Evolutionary conservation across 108 stramenopile species (phyloP), one percentile per base, ranked within the genome.

Genomic region (Mediolabrus comicus): DNA sequence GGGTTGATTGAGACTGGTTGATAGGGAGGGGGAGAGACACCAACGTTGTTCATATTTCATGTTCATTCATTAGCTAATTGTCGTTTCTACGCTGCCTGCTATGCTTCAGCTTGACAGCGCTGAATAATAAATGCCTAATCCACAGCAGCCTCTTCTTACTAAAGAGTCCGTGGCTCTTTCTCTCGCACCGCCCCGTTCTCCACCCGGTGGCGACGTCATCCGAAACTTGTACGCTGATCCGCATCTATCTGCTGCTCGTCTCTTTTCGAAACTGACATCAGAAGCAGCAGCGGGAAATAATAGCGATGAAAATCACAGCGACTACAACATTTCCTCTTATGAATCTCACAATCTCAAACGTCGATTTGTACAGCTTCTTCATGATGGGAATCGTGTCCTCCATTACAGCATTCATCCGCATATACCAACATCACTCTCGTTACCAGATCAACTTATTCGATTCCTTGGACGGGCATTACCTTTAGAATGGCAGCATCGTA

Each of bases 161-260:
- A 57, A 55, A 12, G 77, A 82, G 32, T 70, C 87, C 7, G 41
- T 84, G 25, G 81, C 84, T 0, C 60, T 92, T 17, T 83, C 91
- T 0, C 63, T 86, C 9, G 36, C 85, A 2, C 78, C 91, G 7
- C 91, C 91, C 6, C 74, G 91, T 30, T 68, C 59, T 25, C 86
- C 87, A 12, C 91, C 88, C 5, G 46, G 39, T 33, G 76, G 64
- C 7, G 80, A 68, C 30, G 60, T 57, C 4, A 69, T 82, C 39
- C 68, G 84, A 57, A 35, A 52, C 22, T 22, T 72, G 34, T 53
- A 74, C 61, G 38, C 67, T 28, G 26, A 72, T 39, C 60, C 53
- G 32, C 13, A 67, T 17, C 69, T 12, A 24, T 19, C 27, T 26
- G 31, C 4, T 24, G 66, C 26, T 4, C 19, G 46, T 22, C 46